Base-by-base conservation (phyloP, 768 basidiomycete species). In the Daedalea quercina region DNA sequence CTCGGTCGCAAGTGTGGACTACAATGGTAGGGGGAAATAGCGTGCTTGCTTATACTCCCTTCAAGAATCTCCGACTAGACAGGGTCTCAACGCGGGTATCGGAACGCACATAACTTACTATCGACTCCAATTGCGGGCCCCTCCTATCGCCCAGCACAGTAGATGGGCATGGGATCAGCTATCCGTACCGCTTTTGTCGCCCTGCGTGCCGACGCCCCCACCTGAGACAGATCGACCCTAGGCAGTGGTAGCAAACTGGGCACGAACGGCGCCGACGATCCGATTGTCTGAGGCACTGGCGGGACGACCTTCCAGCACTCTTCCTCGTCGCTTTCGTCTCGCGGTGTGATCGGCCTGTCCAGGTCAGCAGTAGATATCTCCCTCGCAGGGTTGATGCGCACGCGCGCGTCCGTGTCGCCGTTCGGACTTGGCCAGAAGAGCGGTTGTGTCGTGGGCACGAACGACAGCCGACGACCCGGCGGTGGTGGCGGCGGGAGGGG, bases 181-280 rank as follows among this genome's bases (percentile, higher is more conserved):
- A 40, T 15, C 19, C 37, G 6, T 15, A 40, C 17, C 19, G 15
- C 4, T 15, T 40, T 40, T 19, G 7, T 40, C 7, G 37, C 4
- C 37, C 17, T 40, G 28, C 11, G 33, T 24, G 34, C n/a, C 25
- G 50, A 23, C 17, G 12, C 3, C 24, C 4, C 3, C 22, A 12
- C 13, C 9, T 22, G 19, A 3, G 47, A 34, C 28, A 51, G 6
- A 26, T 55, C 49, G 42, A 55, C 55, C 3, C 15, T 28, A 47
- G 57, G 60, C 34, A 61, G 53, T 41, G 60, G 57, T 47, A 61
- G 50, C 46, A 45, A 48, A 31, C 60, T 61, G 24, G 60, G 60
- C 28, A 23, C 22, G 54, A 61, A 61, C n/a, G 57, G 57, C 35
- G 24, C 50, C 23, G 57, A 47, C 46, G 60, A 61, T 26, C 60